These are phyloP conservation scores for Astraeus odoratus DNA, from an alignment of 768 basidiomycete species.

Conservation along the genomic window DNA sequence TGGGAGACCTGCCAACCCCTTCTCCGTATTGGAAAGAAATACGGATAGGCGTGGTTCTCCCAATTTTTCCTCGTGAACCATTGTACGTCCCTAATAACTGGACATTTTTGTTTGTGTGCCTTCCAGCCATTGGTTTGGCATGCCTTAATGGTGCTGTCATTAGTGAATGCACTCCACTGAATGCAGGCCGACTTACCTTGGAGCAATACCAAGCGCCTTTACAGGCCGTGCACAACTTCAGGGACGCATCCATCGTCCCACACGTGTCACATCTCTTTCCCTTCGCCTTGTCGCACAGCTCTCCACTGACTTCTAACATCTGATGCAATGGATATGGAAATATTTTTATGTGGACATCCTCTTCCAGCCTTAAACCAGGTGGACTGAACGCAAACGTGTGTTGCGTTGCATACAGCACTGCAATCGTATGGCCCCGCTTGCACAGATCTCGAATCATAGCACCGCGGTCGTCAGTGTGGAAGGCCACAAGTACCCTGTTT, in stretches of 20 bases:
- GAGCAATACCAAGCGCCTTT: slow-evolving; percentile 26
- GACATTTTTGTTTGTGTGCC: slow-evolving; percentile 18
- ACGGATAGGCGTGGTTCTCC: slow-evolving; percentile 11
- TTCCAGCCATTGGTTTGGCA: slow-evolving; percentile 20
- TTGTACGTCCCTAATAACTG: slow-evolving; percentile 21
- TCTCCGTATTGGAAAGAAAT: slow-evolving; percentile 14
- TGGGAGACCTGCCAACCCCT: slow-evolving; percentile 10
- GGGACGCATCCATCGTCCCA: slow-evolving; percentile 8
- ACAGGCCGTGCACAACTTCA: slow-evolving; percentile 23
- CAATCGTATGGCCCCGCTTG: slow-evolving; percentile 23
- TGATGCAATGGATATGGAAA: slow-evolving; percentile 21
- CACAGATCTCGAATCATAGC: slow-evolving; percentile 15
- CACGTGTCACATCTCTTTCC: slow-evolving; percentile 18
- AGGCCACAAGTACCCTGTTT: slow-evolving; percentile 18
- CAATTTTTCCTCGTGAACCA: slow-evolving; percentile 25
- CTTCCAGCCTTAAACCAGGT: slow-evolving; percentile 22
- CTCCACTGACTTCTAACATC: slow-evolving; percentile 20
- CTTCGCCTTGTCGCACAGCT: slow-evolving; percentile 14
- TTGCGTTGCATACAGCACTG: slow-evolving; percentile 25
- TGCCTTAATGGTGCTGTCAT: slow-evolving; percentile 9
- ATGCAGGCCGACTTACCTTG: slow-evolving; percentile 12
- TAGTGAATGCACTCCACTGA: not conserved
- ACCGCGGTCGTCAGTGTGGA: slow-evolving; percentile 27
- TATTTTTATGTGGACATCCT: slow-evolving; percentile 17
- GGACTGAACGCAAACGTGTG: slow-evolving; percentile 25